Conservation (phyloP, 441 rosid species). For the Euphorbia celastroides region DNA sequence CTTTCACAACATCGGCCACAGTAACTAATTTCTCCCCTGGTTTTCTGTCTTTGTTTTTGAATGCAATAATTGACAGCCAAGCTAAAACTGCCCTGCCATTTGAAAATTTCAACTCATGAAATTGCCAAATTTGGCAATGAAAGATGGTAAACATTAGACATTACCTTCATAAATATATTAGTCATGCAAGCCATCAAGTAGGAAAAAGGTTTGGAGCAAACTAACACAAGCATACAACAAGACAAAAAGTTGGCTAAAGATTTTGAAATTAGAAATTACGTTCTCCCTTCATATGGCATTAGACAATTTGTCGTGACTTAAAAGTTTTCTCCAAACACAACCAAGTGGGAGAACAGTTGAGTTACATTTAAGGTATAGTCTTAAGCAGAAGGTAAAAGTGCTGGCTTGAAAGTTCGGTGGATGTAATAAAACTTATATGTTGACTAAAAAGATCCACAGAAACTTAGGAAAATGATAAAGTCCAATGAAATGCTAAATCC, state of each 20-base stretch:
- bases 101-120: slow-evolving; percentile 4
- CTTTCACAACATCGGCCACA: slow-evolving; percentile 80
- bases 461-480: slow-evolving; percentile 2
- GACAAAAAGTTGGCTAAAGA: background rate
- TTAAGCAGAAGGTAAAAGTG: background rate
- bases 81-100: slow-evolving; percentile 88
- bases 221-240: background rate
- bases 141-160: background rate
- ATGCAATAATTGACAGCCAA: slow-evolving; percentile 90
- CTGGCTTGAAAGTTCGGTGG: background rate
- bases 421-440: background rate
- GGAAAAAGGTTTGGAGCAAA: background rate
- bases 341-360: background rate
- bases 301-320: background rate
- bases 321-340: background rate
- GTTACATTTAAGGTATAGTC: background rate
- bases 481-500: background rate
- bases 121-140: slow-evolving; percentile 4
- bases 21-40: slow-evolving; percentile 71
- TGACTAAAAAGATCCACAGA: background rate
- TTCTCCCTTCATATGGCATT: background rate
- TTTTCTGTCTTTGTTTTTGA: slow-evolving; percentile 73
- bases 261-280: background rate
- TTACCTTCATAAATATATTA: slow-evolving; percentile 5
- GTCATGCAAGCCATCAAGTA: background rate